These are phyloP conservation scores for Austroboletus novae-zelandiae DNA, from an alignment of 1,284 basidiomycete genomes.

Conservation along the genomic window DNA sequence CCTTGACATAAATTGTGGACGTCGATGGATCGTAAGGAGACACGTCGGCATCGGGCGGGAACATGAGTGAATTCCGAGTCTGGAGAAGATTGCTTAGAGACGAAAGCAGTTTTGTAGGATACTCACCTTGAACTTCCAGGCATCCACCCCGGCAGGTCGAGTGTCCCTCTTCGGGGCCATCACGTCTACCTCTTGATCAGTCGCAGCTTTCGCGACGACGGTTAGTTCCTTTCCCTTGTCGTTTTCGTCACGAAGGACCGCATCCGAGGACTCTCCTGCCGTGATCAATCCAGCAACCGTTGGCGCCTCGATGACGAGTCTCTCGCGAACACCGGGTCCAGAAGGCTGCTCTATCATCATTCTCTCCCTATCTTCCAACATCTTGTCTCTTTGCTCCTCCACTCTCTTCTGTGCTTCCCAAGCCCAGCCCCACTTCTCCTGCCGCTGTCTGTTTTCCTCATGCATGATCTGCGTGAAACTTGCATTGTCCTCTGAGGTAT, in stretches of 20 bases:
- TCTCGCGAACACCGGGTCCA: conserved; percentile 63
- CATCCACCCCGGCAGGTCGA: conserved; percentile 68
- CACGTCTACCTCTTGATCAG: conserved; percentile 50
- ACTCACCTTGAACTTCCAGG: conserved; percentile 85
- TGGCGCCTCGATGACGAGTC: conserved; percentile 60
- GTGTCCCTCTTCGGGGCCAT: conserved; percentile 76
- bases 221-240: conserved; percentile 29
- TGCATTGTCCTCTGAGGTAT: conserved; percentile 94
- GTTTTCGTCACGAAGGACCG: conserved; percentile 21
- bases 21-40: conserved; percentile 67
- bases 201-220: conserved; percentile 20
- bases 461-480: conserved; percentile 90
- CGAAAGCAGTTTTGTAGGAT: not conserved
- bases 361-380: conserved; percentile 63
- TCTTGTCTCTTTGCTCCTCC: conserved; percentile 58
- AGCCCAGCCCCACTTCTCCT: conserved; percentile 84
- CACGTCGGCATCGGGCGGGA: conserved; percentile 83
- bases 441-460: conserved; percentile 79
- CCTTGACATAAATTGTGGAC: conserved; percentile 31
- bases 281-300: conserved; percentile 53
- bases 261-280: conserved; percentile 31
- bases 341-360: conserved; percentile 67
- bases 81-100: conserved; percentile 30
- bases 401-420: conserved; percentile 86
- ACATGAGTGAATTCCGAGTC: conserved; percentile 92